Base-by-base conservation (phyloP, 1,139 yeast species). In the Suhomyces wounanorum region DNA sequence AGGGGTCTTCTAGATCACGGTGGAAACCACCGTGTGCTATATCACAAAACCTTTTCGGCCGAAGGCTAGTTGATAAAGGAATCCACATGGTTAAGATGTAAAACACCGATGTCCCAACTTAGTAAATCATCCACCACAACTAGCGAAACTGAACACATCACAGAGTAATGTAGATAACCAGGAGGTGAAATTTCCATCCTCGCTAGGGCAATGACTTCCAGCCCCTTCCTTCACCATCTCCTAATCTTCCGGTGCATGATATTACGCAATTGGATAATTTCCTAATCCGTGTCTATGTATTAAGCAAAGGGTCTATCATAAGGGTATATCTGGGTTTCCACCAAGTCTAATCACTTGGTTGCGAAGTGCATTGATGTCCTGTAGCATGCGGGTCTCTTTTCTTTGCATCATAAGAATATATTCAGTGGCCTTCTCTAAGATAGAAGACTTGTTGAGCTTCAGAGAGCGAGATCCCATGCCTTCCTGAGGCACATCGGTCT, bases 391-490 rank as follows among this genome's bases (percentile, higher is more conserved):
- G 36, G 65, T 63, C 57, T 79, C 79, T 54, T 77, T 77, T 40
- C 72, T 73, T 56, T 80, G 82, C 53, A 83, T 60, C 55, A 72
- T 71, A 40, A 77, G 61, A 46, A 85, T 77, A 59, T 85, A 85
- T 44, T 81, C 82, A 5, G 83, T 84, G 5, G 89, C 89, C 62
- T 81, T 81, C 58, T 85, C 89, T 55, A 85, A 68, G 49, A 84
- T 84, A 77, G 81, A 78, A 40, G 86, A 79, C 64, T 85, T 85
- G 64, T 84, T 85, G 49, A 84, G 68, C 59, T 75, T 78, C 25
- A 53, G 40, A 17, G 42, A 11, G 3, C 48, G 40, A 18, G 14
- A n/a, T 11, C 16, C 41, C 9, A 21, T 8, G 60, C 23, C 59
- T 62, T 33, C 45, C 26, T 13, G 47, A 14, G 44, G 16, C 14